Conservation (phyloP, 2,329 filamentous ascomycete genomes). For the Fusarium robinianum region DNA sequence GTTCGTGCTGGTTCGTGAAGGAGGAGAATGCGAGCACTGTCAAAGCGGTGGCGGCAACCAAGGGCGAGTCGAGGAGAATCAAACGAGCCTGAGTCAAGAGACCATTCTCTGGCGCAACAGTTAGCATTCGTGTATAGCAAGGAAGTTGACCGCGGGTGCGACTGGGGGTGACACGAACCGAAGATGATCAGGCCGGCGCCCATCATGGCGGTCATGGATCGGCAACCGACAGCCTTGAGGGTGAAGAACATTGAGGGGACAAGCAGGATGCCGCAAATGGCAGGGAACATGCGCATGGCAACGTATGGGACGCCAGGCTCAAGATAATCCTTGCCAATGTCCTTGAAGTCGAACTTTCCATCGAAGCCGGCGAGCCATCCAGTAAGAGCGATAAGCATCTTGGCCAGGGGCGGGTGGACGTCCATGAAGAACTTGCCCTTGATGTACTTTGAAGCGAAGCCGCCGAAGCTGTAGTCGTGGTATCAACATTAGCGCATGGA, state of each 20-base stretch:
- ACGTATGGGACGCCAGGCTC: slow-evolving; percentile 96
- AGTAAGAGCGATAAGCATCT: slow-evolving; percentile 92
- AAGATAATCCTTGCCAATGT: slow-evolving; percentile 98
- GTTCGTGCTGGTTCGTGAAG: slow-evolving; percentile 96
- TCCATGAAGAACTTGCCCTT: slow-evolving; percentile 99
- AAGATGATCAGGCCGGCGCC: slow-evolving; percentile 89
- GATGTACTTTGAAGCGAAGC: slow-evolving; percentile 98
- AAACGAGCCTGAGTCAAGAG: slow-evolving; percentile 92
- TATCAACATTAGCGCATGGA: slow-evolving; percentile 21
- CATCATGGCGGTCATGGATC: slow-evolving; percentile 80
- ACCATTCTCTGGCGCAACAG: slow-evolving; percentile 76
- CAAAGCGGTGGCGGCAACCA: slow-evolving; percentile 90
- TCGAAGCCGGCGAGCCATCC: slow-evolving; percentile 95
- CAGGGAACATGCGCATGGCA: slow-evolving; percentile 92
- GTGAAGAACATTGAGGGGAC: slow-evolving; percentile 95
- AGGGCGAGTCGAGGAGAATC: slow-evolving; percentile 93
- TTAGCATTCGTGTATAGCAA: slow-evolving; percentile 34
- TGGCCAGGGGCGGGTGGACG: slow-evolving; percentile 96
- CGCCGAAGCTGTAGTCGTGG: slow-evolving; percentile 74
- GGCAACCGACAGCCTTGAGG: slow-evolving; percentile 87
- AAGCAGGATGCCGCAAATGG: slow-evolving; percentile 83
- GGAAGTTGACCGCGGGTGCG: background rate
- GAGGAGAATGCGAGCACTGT: slow-evolving; percentile 88
- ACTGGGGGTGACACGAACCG: slow-evolving; percentile 59
- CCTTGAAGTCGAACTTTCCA: slow-evolving; percentile 97